Evolutionary conservation across 2,329 filamentous ascomycete genomes (phyloP).

Genomic region (Diplodia mutila): DNA sequence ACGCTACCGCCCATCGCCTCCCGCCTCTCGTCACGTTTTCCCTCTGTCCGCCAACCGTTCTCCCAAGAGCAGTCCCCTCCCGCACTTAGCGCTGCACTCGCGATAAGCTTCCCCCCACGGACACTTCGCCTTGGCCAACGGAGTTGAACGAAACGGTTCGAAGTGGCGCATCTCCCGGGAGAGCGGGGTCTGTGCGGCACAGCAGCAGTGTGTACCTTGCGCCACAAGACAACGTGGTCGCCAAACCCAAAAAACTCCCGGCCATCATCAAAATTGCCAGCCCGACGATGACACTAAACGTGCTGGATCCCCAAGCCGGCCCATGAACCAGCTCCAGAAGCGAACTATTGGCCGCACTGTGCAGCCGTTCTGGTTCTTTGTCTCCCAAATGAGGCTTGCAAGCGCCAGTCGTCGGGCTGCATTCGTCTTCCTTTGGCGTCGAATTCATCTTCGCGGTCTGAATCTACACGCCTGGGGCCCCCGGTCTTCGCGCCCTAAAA

Average conservation of each 20-base stretch:
- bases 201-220: background rate
- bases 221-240: constrained; percentile 10
- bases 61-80: too few relatives aligned
- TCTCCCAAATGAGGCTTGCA: constrained; percentile 2
- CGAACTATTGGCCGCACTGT: background rate
- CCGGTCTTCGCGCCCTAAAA: background rate
- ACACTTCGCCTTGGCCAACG: background rate
- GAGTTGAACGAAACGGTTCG: background rate
- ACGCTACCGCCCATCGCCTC: constrained; percentile 3
- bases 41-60: too few relatives aligned
- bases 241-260: background rate
- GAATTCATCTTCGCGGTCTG: background rate
- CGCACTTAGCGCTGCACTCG: background rate
- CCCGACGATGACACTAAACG: background rate
- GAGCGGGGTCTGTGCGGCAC: background rate
- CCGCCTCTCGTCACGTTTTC: background rate
- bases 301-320: background rate
- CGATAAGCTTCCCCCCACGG: background rate
- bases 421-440: background rate
- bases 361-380: background rate
- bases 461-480: background rate
- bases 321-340: background rate
- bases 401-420: background rate
- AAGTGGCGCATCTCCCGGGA: background rate
- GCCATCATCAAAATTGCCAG: background rate